Conservation (phyloP, 2,329 filamentous ascomycete genomes). For the Capronia coronata region DNA sequence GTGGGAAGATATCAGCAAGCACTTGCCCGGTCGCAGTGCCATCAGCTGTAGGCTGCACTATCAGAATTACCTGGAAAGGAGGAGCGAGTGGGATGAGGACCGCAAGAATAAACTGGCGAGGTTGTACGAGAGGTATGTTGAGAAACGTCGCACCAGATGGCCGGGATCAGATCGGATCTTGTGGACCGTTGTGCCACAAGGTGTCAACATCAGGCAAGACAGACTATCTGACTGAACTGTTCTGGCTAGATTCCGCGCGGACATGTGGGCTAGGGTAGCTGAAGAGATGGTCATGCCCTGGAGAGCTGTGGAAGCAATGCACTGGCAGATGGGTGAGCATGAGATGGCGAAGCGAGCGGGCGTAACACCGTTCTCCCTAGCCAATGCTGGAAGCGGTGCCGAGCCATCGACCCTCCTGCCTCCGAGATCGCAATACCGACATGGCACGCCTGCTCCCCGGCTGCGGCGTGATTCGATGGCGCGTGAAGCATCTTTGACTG, state of each 20-base stretch:
- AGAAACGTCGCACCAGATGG: constrained; percentile 25
- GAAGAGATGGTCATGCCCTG: constrained; percentile 93
- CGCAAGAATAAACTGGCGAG: constrained; percentile 93
- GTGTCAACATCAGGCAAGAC: neutral
- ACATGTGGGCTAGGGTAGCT: constrained; percentile 96
- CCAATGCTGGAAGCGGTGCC: constrained; percentile 36
- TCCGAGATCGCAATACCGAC: constrained; percentile 14
- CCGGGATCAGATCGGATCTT: constrained; percentile 3
- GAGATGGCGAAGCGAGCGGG: constrained; percentile 93
- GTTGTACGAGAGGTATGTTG: constrained; percentile 81
- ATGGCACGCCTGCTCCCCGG: constrained; percentile 29
- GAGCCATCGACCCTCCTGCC: constrained; percentile 14
- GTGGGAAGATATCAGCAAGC: constrained; percentile 96
- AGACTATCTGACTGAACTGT: neutral
- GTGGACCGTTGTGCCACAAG: constrained; percentile 1
- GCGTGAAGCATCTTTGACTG: constrained; percentile 33
- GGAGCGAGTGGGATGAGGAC: constrained; percentile 94
- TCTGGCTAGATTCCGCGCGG: constrained; percentile 75
- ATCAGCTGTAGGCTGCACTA: constrained; percentile 94
- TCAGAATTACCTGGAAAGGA: constrained; percentile 91
- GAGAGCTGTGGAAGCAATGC: constrained; percentile 94
- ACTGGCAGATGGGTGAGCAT: constrained; percentile 88
- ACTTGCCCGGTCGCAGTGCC: constrained; percentile 79
- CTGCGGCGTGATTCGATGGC: constrained; percentile 36
- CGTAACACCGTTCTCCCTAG: constrained; percentile 73